Percentiles rank a stretch among this genome's conserved stretches.
Conservation (phyloP, 2,329 filamentous ascomycete species). For the Aspergillus ustus region DNA sequence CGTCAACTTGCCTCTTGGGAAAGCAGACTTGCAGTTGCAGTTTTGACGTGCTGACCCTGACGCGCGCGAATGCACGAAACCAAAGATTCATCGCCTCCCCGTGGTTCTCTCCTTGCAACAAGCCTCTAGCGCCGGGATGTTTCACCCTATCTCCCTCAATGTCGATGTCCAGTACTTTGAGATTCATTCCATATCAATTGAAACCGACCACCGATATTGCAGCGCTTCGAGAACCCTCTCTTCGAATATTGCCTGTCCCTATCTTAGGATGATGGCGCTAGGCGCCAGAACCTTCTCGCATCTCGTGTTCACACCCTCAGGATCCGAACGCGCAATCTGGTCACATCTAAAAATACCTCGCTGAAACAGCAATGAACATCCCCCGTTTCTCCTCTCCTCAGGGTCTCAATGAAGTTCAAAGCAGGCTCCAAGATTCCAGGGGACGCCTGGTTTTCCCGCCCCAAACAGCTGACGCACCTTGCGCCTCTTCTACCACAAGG, state of each 20-base stretch:
- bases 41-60: not conserved
- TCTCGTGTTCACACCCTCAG: not conserved
- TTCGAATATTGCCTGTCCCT: not conserved
- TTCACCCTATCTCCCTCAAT: not conserved
- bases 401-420: not conserved
- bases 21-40: not conserved
- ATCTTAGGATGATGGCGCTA: not conserved
- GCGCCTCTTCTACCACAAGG: slow-evolving; percentile 19
- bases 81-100: not conserved
- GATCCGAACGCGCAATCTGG: not conserved
- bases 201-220: not conserved
- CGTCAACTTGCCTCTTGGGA: not conserved
- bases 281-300: not conserved
- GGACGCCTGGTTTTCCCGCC: not conserved
- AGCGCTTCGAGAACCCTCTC: not conserved
- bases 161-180: not conserved
- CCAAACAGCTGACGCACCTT: not conserved
- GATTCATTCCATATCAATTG: not conserved
- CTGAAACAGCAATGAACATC: not conserved
- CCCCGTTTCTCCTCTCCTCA: not conserved
- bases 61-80: slow-evolving; percentile 1
- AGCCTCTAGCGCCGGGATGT: slow-evolving; percentile 9
- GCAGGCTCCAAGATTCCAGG: slow-evolving; percentile 1
- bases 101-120: not conserved
- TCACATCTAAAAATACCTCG: slow-evolving; percentile 9